Evolutionary conservation across 2,329 filamentous ascomycete genomes (phyloP), one percentile per base, ranked within the genome.

Genomic region (Corniculantispora saksenae): DNA sequence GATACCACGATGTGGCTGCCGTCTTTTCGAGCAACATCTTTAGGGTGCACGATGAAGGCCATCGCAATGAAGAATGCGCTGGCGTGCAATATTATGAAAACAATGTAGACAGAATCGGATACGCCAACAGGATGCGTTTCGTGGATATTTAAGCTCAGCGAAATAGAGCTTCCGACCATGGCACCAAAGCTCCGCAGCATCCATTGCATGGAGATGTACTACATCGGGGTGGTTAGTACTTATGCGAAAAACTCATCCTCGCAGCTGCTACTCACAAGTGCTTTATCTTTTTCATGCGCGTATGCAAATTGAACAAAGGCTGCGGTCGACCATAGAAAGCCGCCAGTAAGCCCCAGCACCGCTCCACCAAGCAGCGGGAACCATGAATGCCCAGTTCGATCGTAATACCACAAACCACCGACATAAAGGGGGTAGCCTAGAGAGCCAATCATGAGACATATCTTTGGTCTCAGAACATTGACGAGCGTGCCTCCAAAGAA

Each of bases 371-470:
- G 51, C 38, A 71, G 53, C 12, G 61, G 58, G 25, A 70, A 71
- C 69, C 67, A 69, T n/a, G 53, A 48, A 23, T 66, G 55, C 12
- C 57, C 63, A 8, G 63, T 64, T 0, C n/a, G 43, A 51, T 71
- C 67, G 47, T 66, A 68, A 59, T 70, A 69, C 69, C 69, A 71
- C 45, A 71, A 66, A 4, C 61, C 64, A 12, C 69, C 69, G 25
- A 68, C 64, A 23, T 71, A 71, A 15, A 70, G 54, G 9, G 69
- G 64, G 43, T 71, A 71, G 53, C 69, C 69, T 3, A 66, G 29
- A 0, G 66, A 60, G 13, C 69, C 69, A n/a, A 69, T 53, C 51
- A 66, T 66, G 13, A 70, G 51, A 23, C 62, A 68, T 9, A 65
- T 23, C 13, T 59, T 51, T 1, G 70, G 70, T n/a, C 67, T 32